A percentile compares a stretch with the other conserved stretches of the same genome.
These are phyloP conservation scores for Hypomyces perniciosus DNA, from an alignment of 2,329 filamentous ascomycete species.

Conservation along the genomic window DNA sequence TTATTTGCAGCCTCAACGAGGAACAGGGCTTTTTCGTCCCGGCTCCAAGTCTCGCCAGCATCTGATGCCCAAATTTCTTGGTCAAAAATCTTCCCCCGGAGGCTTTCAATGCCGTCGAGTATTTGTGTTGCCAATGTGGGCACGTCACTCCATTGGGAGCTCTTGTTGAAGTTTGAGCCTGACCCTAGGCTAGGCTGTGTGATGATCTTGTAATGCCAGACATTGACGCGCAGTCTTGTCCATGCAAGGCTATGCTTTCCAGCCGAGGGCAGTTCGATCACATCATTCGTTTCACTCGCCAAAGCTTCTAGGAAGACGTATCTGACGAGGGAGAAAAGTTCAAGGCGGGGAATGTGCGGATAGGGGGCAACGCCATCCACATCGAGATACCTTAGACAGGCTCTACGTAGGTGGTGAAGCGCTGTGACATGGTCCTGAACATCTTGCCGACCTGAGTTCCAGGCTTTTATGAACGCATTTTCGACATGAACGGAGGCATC, in stretches of 20 bases:
- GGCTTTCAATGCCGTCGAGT: constrained; percentile 34
- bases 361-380: constrained; percentile 86
- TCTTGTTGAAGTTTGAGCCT: constrained; percentile 50
- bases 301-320: constrained; percentile 36
- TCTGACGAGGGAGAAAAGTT: constrained; percentile 72
- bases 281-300: constrained; percentile 16
- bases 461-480: constrained; percentile 35
- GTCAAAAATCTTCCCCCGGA: constrained; percentile 34
- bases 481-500: constrained; percentile 24
- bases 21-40: constrained; percentile 59
- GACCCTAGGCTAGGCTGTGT: constrained; percentile 50
- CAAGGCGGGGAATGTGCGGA: constrained; percentile 72
- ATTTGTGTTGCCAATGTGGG: constrained; percentile 49
- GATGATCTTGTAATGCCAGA: constrained; percentile 59
- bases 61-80: constrained; percentile 32
- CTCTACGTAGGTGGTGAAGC: constrained; percentile 41
- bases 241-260: constrained; percentile 45
- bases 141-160: constrained; percentile 54
- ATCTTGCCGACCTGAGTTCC: constrained; percentile 14
- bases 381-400: constrained; percentile 62
- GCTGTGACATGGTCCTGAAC: not conserved
- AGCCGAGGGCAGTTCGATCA: constrained; percentile 21
- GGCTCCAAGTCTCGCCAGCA: constrained; percentile 31
- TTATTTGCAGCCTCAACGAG: constrained; percentile 77
- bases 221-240: constrained; percentile 64